A percentile compares a stretch with the other conserved stretches of the same genome.
phyloP scores from a whole-genome alignment of 176 grass and related monocot genomes.

The Urochloa ruziziensis region DNA sequence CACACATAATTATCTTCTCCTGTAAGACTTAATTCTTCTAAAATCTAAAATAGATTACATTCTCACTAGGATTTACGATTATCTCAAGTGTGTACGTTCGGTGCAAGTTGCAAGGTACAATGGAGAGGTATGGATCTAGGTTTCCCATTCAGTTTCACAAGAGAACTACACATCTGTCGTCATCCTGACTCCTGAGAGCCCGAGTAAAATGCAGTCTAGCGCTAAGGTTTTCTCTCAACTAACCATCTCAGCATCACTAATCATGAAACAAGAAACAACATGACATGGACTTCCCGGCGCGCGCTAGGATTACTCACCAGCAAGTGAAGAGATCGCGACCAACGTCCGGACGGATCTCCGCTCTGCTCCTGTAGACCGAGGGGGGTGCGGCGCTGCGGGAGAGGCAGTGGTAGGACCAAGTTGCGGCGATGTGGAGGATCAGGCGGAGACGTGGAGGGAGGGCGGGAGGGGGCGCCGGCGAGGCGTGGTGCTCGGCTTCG shows the following conservation, averaged over 20 bases:
- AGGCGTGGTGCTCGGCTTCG: background rate
- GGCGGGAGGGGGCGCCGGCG: background rate
- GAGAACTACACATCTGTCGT: background rate
- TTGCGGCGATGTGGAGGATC: background rate
- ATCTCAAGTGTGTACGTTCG: too few relatives aligned
- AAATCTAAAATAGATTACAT: background rate
- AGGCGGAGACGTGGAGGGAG: background rate
- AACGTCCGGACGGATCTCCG: background rate
- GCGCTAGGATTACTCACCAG: background rate
- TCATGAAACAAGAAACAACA: background rate
- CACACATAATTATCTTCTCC: background rate
- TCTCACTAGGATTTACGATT: background rate
- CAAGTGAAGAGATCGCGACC: background rate
- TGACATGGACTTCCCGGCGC: background rate
- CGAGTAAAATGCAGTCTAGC: background rate
- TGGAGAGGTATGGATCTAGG: background rate
- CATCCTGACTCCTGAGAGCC: background rate
- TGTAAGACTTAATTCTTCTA: background rate
- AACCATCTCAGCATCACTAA: background rate
- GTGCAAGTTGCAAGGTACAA: too few relatives aligned
- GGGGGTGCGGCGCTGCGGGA: background rate
- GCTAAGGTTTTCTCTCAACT: background rate
- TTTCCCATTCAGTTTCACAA: background rate
- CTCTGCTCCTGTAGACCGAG: background rate
- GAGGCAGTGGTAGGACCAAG: background rate